These are phyloP conservation scores for Rhodamnia rubescens DNA, from an alignment of 345 rosid species.

Conservation along the genomic window DNA sequence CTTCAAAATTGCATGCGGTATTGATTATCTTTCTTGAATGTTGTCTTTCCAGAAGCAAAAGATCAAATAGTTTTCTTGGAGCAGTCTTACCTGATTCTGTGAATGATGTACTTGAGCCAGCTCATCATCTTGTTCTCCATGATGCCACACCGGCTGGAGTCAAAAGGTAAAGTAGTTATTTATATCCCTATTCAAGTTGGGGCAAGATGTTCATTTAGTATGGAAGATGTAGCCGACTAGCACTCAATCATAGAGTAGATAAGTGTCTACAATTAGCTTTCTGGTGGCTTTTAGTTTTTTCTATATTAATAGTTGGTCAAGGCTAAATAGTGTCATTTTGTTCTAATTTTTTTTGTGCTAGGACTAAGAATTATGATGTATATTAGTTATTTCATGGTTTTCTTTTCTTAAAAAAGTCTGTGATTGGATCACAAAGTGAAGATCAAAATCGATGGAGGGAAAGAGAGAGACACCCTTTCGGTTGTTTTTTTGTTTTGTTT, in stretches of 20 bases:
- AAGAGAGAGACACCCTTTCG: background rate
- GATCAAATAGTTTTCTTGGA: slow-evolving; percentile 66
- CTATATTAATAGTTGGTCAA: background rate
- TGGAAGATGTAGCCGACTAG: background rate
- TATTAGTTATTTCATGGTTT: background rate
- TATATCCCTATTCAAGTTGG: background rate
- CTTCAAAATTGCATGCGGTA: background rate
- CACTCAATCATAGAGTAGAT: background rate
- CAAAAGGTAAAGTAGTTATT: slow-evolving; percentile 40
- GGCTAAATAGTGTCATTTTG: background rate
- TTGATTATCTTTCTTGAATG: background rate
- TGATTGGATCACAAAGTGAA: background rate
- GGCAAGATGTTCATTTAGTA: background rate
- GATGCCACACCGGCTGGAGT: slow-evolving; percentile 54
- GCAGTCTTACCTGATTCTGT: slow-evolving; percentile 69
- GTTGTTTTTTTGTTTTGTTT: no score
- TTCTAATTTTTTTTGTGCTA: background rate
- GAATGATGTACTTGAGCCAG: slow-evolving; percentile 72
- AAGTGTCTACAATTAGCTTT: background rate
- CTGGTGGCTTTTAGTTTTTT: background rate
- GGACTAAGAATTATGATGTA: background rate
- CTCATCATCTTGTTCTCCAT: slow-evolving; percentile 71
- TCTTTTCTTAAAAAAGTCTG: background rate
- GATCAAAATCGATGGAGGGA: background rate
- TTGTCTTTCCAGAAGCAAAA: slow-evolving; percentile 32